Evolutionary conservation across 345 rosid genomes (phyloP).

Genomic region (Nephelium lappaceum): DNA sequence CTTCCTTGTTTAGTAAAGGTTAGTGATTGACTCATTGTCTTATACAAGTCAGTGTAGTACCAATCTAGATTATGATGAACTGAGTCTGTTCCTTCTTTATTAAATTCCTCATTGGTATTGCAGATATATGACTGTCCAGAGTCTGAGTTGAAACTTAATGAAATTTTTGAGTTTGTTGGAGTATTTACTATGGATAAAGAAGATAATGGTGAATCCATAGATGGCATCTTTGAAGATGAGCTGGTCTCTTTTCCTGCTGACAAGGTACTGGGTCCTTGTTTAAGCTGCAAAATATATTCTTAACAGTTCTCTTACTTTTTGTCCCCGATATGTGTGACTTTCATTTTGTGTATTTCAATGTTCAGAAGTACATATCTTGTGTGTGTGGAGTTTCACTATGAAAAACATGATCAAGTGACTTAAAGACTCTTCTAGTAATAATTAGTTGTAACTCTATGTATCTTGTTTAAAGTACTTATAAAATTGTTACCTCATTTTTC

Average conservation of each 20-base stretch:
- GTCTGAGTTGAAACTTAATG: conserved; percentile 82
- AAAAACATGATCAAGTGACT: background rate
- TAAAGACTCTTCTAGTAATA: background rate
- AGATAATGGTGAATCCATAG: conserved; percentile 44
- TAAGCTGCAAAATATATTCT: conserved; percentile 6
- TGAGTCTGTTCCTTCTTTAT: background rate
- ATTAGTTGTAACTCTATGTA: background rate
- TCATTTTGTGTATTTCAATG: background rate
- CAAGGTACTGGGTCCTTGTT: conserved; percentile 42
- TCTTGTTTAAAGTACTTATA: background rate
- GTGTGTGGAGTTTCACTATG: background rate
- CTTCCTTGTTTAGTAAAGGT: conserved; percentile 87
- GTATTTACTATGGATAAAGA: conserved; percentile 59
- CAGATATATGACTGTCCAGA: conserved; percentile 87
- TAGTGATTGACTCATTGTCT: background rate
- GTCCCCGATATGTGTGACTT: background rate
- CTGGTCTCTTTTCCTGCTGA: conserved; percentile 55
- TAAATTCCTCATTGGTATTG: conserved; percentile 7
- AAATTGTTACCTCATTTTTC: background rate
- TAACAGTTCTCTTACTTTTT: background rate
- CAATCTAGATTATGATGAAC: background rate
- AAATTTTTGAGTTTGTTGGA: conserved; percentile 86
- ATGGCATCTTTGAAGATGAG: conserved; percentile 53
- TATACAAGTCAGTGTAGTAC: background rate
- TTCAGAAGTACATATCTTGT: background rate